Conservation (phyloP, 2,329 filamentous ascomycete species). For the Neonectria neomacrospora region DNA sequence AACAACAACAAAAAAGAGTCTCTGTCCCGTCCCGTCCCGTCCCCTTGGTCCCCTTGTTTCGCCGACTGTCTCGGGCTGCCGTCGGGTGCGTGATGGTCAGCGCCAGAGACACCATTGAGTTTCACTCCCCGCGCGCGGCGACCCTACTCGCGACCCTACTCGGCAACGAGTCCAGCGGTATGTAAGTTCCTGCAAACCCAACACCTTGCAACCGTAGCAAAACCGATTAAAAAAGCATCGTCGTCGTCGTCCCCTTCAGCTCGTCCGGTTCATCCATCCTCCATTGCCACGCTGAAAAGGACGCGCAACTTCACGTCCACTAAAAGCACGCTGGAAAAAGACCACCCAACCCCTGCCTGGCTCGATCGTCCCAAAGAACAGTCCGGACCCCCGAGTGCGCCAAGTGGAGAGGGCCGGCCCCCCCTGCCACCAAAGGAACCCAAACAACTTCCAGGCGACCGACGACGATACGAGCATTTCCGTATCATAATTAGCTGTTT, state of each 20-base stretch:
- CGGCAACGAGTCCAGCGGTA: neutral
- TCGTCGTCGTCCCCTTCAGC: neutral
- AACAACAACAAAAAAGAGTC: neutral
- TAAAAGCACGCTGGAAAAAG: slow-evolving; percentile 5
- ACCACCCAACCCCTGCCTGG: slow-evolving; percentile 10
- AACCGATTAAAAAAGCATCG: neutral
- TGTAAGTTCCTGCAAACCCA: neutral
- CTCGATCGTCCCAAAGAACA: neutral
- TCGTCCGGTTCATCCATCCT: neutral
- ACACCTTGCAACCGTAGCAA: neutral
- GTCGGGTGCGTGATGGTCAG: neutral
- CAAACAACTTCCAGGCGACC: slow-evolving; percentile 9
- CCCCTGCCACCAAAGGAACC: slow-evolving; percentile 1
- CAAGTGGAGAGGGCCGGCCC: slow-evolving; percentile 10
- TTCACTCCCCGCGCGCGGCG: slow-evolving; percentile 18
- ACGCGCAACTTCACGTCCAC: slow-evolving; percentile 6
- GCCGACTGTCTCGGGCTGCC: slow-evolving; percentile 13
- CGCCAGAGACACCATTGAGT: slow-evolving; percentile 7
- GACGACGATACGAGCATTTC: slow-evolving; percentile 13
- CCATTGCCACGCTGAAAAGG: slow-evolving; percentile 10
- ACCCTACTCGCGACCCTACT: slow-evolving; percentile 4
- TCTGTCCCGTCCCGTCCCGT: neutral
- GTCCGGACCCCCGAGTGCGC: neutral
- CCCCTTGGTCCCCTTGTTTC: slow-evolving; percentile 7
- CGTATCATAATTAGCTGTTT: neutral